Base-by-base conservation (phyloP, 306 rosid genomes). In the Citrullus amarus region DNA sequence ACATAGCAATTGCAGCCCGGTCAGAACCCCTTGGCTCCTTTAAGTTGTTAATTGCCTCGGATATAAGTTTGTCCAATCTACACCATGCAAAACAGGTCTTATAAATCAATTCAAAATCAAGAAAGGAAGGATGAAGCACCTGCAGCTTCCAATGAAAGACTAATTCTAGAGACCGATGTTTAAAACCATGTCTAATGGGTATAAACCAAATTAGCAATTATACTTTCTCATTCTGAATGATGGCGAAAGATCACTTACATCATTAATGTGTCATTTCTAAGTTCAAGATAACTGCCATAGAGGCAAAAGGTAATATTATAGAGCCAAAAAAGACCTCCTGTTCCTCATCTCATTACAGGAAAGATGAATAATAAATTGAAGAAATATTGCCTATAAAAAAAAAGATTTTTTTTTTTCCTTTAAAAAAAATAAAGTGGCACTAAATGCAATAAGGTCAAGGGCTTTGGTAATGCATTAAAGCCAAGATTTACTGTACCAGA, bases 11-110 rank as follows among this genome's bases (percentile, higher is more conserved):
- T 70, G 91, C 85, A 80, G 92, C 92, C 82, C 91, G 86, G 85
- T 91, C 93, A 86, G 97, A 89, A 81, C 97, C 97, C 90, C 87
- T 87, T 50, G 90, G 88, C 86, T 93, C 98, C 92, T 88, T 91
- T 88, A 93, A 79, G 80, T 87, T 93, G 80, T 84, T 66, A 53
- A 93, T 86, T 13, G 98, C 92, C 82, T 89, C 93, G 34, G 79
- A 77, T 79, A 93, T 90, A 78, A 91, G 96, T 84, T 82, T 88
- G 87, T 93, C 97, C 93, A 93, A 85, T 88, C 98, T 93, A 87
- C 82, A 87, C 62, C 81, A 73, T 81, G 63, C 15, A 79, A 81
- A 82, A 83, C 36, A 66, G 73, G 75, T 60, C 50, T 70, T 76
- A 77, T 48, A 74, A 61, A 84, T 20, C 51, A 60, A 60, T 39